These are phyloP conservation scores for Cladophialophora psammophila DNA, from an alignment of 2,329 filamentous ascomycete genomes.

Conservation along the genomic window DNA sequence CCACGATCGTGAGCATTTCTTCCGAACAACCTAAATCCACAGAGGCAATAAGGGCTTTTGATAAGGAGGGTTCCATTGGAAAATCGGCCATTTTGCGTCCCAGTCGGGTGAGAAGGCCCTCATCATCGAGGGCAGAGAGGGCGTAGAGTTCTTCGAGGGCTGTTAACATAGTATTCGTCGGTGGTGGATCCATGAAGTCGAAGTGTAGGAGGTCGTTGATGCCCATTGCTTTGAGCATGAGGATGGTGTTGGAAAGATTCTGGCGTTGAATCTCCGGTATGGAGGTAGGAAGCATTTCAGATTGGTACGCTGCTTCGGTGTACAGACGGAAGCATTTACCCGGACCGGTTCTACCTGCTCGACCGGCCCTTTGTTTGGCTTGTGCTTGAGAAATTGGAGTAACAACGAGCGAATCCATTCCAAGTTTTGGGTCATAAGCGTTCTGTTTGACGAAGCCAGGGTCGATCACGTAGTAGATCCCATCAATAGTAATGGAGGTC, in stretches of 20 bases:
- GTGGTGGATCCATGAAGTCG: constrained; percentile 98
- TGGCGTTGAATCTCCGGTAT: constrained; percentile 97
- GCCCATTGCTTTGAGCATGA: constrained; percentile 99
- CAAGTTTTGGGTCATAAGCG: constrained; percentile 93
- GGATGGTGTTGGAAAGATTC: constrained; percentile 88
- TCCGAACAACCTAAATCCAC: constrained; percentile 90
- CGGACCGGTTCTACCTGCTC: constrained; percentile 91
- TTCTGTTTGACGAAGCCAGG: constrained; percentile 98
- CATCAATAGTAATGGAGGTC: constrained; percentile 96
- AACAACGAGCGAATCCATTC: constrained; percentile 95
- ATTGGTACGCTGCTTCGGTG: constrained; percentile 93
- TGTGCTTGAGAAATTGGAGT: constrained; percentile 97
- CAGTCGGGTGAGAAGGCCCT: constrained; percentile 88
- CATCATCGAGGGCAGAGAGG: constrained; percentile 88
- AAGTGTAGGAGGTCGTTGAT: constrained; percentile 98
- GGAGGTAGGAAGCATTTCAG: constrained; percentile 94
- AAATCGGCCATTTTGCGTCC: constrained; percentile 99
- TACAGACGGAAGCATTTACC: constrained; percentile 96
- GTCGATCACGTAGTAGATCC: constrained; percentile 96
- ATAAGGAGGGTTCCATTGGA: constrained; percentile 92
- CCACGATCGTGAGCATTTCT: constrained; percentile 91
- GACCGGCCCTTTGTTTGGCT: constrained; percentile 90
- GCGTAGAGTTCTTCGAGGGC: constrained; percentile 95
- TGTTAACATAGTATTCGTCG: constrained; percentile 96
- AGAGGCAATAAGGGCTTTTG: constrained; percentile 87